Conservation (phyloP, 2,329 filamentous ascomycete genomes). For the Fusarium anthophilum region DNA sequence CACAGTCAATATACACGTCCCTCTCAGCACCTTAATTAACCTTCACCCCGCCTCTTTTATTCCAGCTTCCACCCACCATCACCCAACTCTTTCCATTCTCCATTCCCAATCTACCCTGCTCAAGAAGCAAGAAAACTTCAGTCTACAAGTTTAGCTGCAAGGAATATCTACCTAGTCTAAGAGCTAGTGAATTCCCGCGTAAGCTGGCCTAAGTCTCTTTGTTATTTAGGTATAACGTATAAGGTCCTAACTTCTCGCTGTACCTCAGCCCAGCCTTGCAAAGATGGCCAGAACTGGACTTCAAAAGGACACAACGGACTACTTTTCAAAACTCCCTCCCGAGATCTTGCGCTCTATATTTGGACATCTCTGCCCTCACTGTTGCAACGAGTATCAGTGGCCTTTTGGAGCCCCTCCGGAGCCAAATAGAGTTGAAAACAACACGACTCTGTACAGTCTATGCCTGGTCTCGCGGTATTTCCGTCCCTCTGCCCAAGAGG, state of each 20-base stretch:
- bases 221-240: neutral
- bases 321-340: neutral
- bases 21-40: neutral
- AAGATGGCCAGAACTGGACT: neutral
- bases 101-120: neutral
- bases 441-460: neutral
- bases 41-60: neutral
- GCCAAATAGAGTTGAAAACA: neutral
- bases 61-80: neutral
- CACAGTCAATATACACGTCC: too few relatives aligned
- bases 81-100: neutral
- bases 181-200: neutral
- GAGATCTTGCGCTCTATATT: neutral
- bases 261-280: neutral
- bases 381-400: neutral
- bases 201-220: neutral
- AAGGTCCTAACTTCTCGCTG: neutral
- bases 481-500: neutral
- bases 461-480: slow-evolving; percentile 3
- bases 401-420: neutral
- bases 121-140: neutral
- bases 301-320: neutral
- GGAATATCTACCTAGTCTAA: neutral
- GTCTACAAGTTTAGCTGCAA: fast-evolving
- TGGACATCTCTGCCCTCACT: neutral